A percentile compares a stretch with the other conserved stretches of the same genome.
Evolutionary conservation across 225 moss, liverwort and hornwort species (phyloP).

Genomic region (Climacium dendroides): DNA sequence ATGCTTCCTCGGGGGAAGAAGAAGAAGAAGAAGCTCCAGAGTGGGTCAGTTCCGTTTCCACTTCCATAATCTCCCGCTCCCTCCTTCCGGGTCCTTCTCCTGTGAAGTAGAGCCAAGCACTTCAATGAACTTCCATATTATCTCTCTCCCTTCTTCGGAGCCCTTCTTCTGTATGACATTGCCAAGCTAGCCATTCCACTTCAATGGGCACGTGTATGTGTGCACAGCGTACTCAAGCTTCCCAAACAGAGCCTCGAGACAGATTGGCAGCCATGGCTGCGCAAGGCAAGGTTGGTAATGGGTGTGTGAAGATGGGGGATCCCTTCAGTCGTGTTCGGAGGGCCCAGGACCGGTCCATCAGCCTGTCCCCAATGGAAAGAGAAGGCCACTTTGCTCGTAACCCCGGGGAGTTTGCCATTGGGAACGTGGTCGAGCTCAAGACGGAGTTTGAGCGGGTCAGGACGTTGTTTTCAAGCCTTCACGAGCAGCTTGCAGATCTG

Average conservation of each 20-base stretch:
- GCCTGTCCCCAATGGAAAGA: conserved; percentile 1
- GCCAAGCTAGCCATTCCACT: background rate
- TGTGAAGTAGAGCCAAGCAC: background rate
- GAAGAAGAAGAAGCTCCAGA: background rate
- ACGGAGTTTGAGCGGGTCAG: conserved; percentile 55
- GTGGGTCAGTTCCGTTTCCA: background rate
- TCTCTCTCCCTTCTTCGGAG: background rate
- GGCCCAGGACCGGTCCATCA: conserved; percentile 6
- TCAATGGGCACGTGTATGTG: background rate
- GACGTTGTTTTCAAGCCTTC: conserved; percentile 28
- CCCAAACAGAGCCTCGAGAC: conserved; percentile 4
- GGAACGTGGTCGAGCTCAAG: conserved; percentile 36
- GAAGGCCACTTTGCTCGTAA: conserved; percentile 4
- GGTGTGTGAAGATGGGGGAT: background rate
- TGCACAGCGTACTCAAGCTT: background rate
- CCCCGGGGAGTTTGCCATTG: conserved; percentile 10
- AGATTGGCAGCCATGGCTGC: conserved; percentile 13
- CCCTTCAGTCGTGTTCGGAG: background rate
- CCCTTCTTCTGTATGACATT: background rate
- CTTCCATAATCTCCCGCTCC: background rate
- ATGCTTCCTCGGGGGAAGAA: background rate
- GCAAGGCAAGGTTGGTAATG: background rate
- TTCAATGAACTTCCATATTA: background rate
- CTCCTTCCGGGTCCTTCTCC: too few species aligned
- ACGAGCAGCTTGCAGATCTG: conserved; percentile 37